Evolutionary conservation across 176 grass and related monocot genomes (phyloP), one percentile per base, ranked within the genome.

Genomic region (Raddia distichophylla): DNA sequence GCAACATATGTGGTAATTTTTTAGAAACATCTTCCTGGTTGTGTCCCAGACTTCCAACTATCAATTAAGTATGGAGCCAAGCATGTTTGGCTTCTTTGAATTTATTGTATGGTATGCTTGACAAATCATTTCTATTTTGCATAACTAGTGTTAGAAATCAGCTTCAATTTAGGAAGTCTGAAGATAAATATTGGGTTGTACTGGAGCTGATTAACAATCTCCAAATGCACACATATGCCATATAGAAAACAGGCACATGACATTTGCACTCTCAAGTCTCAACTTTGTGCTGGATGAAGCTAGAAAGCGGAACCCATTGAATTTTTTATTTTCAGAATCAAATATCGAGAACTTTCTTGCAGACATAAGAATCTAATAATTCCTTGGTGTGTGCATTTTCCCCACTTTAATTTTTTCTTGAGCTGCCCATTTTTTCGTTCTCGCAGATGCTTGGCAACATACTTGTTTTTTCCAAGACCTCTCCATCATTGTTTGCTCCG

Each of bases 401-500:
- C 46, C 83, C 3, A 48, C 15, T 76, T 72, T 59, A 14, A 13
- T 37, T 53, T 83, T 82, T 80, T 78, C 57, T 82, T 35, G 67
- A 86, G 47, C 37, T 85, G 40, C 69, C 27, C 52, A 20, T 12
- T 85, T 78, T 43, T 56, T 54, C 42, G 50, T 85, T 87, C 43
- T 47, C 85, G 71, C 86, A 98, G 95, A 92, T 98, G 82, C 88
- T 98, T 49, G 91, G 95, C 67, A 98, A 98, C 83, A 88, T 98
- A 86, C 62, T 98, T 50, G 90, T 92, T 68, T 95, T 98, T 86
- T 78, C 89, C 18, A 98, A 95, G 89, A 84, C 88, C 22, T 87
- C 80, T 58, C 88, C 92, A 60, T 84, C 67, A 77, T 76, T 95
- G 37, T 98, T 95, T 88, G 75, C 89, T 76, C 64, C 78, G 0